These are phyloP conservation scores for Zanthoxylum bungeanum DNA, from an alignment of 345 rosid genomes.

Conservation along the genomic window DNA sequence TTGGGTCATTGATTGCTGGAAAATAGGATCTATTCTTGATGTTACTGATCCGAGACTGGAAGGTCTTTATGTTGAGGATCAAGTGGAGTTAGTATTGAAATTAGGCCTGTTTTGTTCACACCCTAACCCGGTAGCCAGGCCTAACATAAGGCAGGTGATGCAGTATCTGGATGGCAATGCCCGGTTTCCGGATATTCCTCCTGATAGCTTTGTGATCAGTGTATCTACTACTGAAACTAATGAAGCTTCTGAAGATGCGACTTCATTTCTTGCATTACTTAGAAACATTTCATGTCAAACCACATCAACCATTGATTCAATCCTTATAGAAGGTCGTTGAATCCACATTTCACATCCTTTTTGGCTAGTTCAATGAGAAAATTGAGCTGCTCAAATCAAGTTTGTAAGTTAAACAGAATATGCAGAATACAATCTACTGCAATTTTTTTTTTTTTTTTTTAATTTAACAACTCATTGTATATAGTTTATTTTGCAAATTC, in stretches of 20 bases:
- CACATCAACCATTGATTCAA: too few species aligned
- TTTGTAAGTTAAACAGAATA: too few species aligned
- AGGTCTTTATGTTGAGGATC: slow-evolving; percentile 24
- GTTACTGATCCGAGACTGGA: slow-evolving; percentile 28
- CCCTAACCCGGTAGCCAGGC: slow-evolving; percentile 13
- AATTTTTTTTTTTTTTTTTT: too few species aligned
- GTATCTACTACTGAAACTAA: slow-evolving; percentile 13
- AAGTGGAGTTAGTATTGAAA: slow-evolving; percentile 31
- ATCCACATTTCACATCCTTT: too few species aligned
- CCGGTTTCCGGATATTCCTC: slow-evolving; percentile 5
- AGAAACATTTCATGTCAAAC: too few species aligned
- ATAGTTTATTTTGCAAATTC: too few species aligned
- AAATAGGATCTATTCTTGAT: slow-evolving; percentile 26
- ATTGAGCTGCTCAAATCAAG: too few species aligned
- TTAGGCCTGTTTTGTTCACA: slow-evolving; percentile 36
- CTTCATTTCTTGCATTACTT: too few species aligned
- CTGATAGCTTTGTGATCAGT: background rate
- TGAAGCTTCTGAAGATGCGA: background rate
- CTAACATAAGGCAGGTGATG: slow-evolving; percentile 29
- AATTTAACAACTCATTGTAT: too few species aligned
- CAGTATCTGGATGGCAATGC: slow-evolving; percentile 38
- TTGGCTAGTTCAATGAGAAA: too few species aligned
- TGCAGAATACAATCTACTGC: too few species aligned
- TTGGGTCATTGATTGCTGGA: slow-evolving; percentile 37
- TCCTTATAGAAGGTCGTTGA: too few species aligned